A percentile compares a stretch with the other conserved stretches of the same genome.
These are phyloP conservation scores for Sporothrix pseudoabietina DNA, from an alignment of 2,329 filamentous ascomycete genomes.

Conservation along the genomic window DNA sequence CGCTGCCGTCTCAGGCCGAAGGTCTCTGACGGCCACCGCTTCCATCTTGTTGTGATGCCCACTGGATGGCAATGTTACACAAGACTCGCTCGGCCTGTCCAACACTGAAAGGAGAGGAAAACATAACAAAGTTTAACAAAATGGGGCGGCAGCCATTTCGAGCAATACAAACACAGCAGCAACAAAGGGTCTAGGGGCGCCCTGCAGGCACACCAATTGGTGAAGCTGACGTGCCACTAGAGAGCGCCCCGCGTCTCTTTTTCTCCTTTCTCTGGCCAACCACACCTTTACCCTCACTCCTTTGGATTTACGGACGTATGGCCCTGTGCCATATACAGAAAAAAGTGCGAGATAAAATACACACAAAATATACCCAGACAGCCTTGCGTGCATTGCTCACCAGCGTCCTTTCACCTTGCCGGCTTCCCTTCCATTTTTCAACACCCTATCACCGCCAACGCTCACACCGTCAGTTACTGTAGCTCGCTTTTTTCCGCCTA, in stretches of 20 bases:
- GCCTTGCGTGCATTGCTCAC: not conserved
- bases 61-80: not conserved
- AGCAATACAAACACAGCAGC: not conserved
- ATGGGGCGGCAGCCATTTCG: not conserved
- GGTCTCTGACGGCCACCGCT: not conserved
- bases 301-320: conserved; percentile 19
- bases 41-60: not conserved
- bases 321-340: not conserved
- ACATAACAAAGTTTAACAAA: not conserved
- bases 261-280: not conserved
- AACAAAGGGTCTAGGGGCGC: not conserved
- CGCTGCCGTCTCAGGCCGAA: not conserved
- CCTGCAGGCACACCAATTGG: not conserved
- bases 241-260: conserved; percentile 12
- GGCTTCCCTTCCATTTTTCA: no score
- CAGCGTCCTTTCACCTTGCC: not conserved
- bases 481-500: not conserved
- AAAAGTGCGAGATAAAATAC: not conserved
- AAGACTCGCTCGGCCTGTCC: conserved; percentile 11
- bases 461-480: conserved; percentile 33
- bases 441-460: not conserved
- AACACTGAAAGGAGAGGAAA: not conserved
- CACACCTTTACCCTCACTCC: not conserved
- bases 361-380: not conserved
- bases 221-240: conserved; percentile 23